Base-by-base conservation (phyloP, 2,329 filamentous ascomycete genomes). In the Dryadomyces quercivorus region DNA sequence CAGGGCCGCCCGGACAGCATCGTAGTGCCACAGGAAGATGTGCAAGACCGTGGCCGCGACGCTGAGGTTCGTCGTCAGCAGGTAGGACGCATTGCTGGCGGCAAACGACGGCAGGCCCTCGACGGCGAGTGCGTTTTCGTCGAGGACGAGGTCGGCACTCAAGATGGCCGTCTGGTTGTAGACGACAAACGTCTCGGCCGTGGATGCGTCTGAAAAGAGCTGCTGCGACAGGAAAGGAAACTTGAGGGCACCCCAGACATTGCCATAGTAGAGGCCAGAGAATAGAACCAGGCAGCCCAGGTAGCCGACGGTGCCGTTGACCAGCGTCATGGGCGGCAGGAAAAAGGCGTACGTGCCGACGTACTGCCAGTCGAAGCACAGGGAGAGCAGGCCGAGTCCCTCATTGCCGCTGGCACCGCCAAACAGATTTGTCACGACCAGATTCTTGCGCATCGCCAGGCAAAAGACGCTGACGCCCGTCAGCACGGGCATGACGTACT, bases 111-210 rank as follows among this genome's bases (percentile, higher is more conserved):
- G 74, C 3, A 72, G 57, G 3, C 73, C 72, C 45, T 66, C 58
- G 5, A 59, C 52, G 0, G 64, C 61, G 1, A 76, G 60, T 3
- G 63, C 61, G 5, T 55, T 59, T 5, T 59, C 26, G 53, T 73
- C 64, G 21, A 75, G 66, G 9, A 66, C 62, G 52, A 69, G 65
- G 5, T 70, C 62, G 5, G 61, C 54, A 45, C 70, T 66, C 6
- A 77, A 61, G 43, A 76, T 70, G 0, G 66, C 58, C 0, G 66
- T 67, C 57, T 74, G 71, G 56, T 76, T 72, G 60, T 69, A 77
- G 1, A 65, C 50, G n/a, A 43, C 63, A 44, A 64, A 69, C 26
- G 62, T 63, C 0, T 65, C 66, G 1, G 60, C 61, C 50, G 68
- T 73, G 1, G 69, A 70, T 10, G 55, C 55, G 7, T 60, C 58